Conservation (phyloP, 495 filamentous ascomycete species). For the Collariella sp. region DNA sequence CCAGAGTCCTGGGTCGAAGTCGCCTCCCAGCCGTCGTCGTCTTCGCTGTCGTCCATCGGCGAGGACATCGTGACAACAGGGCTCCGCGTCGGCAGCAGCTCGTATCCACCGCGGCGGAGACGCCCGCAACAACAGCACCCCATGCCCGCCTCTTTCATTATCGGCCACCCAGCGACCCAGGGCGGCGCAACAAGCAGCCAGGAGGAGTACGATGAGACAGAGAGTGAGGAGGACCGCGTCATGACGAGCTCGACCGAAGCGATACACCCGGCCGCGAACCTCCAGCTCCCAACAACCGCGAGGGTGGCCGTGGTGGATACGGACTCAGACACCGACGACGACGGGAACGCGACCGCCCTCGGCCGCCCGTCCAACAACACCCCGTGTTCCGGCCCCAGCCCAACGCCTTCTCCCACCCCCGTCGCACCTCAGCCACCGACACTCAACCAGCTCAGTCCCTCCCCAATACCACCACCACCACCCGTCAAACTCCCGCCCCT, state of each 20-base stretch:
- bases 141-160: conserved; percentile 27
- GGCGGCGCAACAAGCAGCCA: conserved; percentile 64
- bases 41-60: conserved; percentile 79
- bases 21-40: conserved; percentile 79
- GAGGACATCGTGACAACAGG: conserved; percentile 86
- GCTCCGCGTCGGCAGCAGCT: conserved; percentile 56
- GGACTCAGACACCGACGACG: conserved; percentile 43
- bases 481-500: conserved; percentile 30
- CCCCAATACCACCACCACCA: conserved; percentile 38
- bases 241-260: conserved; percentile 82
- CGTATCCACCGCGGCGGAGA: conserved; percentile 47
- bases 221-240: conserved; percentile 57
- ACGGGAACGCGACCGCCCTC: conserved; percentile 74
- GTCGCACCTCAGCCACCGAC: conserved; percentile 43
- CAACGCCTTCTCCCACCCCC: conserved; percentile 87
- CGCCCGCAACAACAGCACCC: conserved; percentile 42
- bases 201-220: conserved; percentile 64
- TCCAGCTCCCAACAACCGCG: conserved; percentile 16
- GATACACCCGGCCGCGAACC: conserved; percentile 32
- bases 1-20: conserved; percentile 97
- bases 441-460: conserved; percentile 38
- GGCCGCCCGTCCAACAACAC: conserved; percentile 48
- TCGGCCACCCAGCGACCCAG: conserved; percentile 34
- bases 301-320: conserved; percentile 17
- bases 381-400: conserved; percentile 72